phyloP scores from a whole-genome alignment of 2,329 filamentous ascomycete genomes.

The Aaosphaeria pasadenensis region DNA sequence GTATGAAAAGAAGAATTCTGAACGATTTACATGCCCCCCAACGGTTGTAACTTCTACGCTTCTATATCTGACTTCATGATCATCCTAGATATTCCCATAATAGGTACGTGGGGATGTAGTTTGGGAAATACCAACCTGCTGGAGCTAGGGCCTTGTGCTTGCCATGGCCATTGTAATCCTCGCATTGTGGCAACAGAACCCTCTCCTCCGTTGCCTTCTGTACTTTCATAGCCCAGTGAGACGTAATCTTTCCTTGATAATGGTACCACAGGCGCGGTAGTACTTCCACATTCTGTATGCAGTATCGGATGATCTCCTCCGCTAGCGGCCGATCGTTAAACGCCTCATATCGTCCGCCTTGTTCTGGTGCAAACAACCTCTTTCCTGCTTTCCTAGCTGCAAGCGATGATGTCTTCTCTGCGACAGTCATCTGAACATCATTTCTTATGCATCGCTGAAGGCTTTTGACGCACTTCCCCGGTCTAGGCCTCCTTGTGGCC shows the following conservation, averaged over 20 bases:
- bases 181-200: background rate
- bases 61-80: too few relatives aligned
- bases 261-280: conserved; percentile 7
- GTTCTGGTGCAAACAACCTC: conserved; percentile 16
- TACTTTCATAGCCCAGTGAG: background rate
- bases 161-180: background rate
- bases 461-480: conserved; percentile 5
- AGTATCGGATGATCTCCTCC: conserved; percentile 23
- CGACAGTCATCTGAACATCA: background rate
- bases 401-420: conserved; percentile 6
- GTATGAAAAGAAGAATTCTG: too few relatives aligned
- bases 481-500: background rate
- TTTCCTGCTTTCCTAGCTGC: conserved; percentile 16
- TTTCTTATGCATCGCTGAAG: conserved; percentile 11
- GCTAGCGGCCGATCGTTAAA: conserved; percentile 26
- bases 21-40: too few relatives aligned
- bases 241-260: background rate
- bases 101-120: too few relatives aligned
- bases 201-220: background rate
- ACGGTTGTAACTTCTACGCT: too few relatives aligned
- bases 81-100: too few relatives aligned
- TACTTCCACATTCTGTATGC: conserved; percentile 18
- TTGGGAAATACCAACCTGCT: too few relatives aligned
- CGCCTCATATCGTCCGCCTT: conserved; percentile 23
- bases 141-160: background rate